Evolutionary conservation across 2,329 filamentous ascomycete genomes (phyloP).

Genomic region (Hymenoscyphus fructigenus): DNA sequence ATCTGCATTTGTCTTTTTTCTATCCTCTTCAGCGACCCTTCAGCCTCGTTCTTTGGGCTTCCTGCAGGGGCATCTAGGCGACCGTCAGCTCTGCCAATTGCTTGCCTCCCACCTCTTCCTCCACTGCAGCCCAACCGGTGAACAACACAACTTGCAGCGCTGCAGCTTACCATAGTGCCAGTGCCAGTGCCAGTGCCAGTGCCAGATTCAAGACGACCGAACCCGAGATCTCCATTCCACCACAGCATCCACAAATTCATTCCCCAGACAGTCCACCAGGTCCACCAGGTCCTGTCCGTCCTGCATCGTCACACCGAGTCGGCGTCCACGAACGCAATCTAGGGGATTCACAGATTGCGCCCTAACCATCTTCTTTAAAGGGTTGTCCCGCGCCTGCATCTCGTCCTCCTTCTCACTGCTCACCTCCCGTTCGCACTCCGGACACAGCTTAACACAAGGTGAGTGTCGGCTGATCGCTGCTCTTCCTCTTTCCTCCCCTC

Average conservation of each 20-base stretch:
- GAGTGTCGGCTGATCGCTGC: constrained; percentile 14
- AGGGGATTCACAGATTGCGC: not conserved
- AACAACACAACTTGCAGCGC: constrained; percentile 10
- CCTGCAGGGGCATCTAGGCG: constrained; percentile 2
- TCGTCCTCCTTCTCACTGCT: constrained; percentile 6
- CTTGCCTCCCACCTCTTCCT: not conserved
- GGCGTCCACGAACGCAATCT: not conserved
- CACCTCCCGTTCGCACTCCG: not conserved
- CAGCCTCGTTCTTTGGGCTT: not conserved
- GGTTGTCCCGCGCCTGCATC: not conserved
- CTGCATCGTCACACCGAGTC: constrained; percentile 14
- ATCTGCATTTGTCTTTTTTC: not conserved
- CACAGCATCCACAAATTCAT: not conserved
- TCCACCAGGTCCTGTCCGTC: not conserved
- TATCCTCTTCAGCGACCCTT: not conserved
- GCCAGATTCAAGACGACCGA: not conserved
- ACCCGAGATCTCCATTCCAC: not conserved
- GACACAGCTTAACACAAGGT: constrained; percentile 6
- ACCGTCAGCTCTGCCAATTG: constrained; percentile 1
- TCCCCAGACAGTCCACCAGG: not conserved
- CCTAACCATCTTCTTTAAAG: not conserved
- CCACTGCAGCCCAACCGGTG: not conserved
- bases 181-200: not conserved
- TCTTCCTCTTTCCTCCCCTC: not conserved
- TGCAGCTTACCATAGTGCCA: not conserved